Base-by-base conservation (phyloP, 345 rosid genomes). In the Trapa incisa region DNA sequence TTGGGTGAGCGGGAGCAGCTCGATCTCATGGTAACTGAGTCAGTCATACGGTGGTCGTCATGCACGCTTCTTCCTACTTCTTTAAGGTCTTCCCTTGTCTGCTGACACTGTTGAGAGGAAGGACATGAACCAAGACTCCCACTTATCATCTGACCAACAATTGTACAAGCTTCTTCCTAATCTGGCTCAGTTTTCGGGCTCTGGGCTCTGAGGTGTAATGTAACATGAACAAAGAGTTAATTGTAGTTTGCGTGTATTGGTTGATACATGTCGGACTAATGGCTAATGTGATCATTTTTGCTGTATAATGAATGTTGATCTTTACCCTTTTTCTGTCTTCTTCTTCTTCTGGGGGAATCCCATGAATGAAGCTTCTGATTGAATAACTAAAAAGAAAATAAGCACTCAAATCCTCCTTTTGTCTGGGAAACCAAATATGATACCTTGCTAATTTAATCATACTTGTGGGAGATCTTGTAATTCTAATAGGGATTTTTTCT, bases 41-140 rank as follows among this genome's bases (percentile, higher is more conserved):
- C 87, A 37, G 85, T 87, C 33, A 83, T 87, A 74, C 84, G 92
- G 1, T 83, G 87, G 92, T 83, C 89, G 33, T 87, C 92, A 10
- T 84, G 89, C 75, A 79, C 86, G 0, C 70, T 81, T 69, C 81
- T 83, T 52, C 81, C 86, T 6, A 80, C 87, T 61, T 77, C 80
- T 61, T 80, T 78, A 47, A 81, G 78, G 72, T 81, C 87, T 17
- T 84, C 87, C 43, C 81, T 87, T 8, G 89, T 87, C 39, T 87
- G 89, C 70, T 84, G 83, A 69, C 29, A 22, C 29, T 22, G 29
- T 22, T 22, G 29, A 22, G 29, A 22, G 29, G 29, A 7, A 10
- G 13, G 6, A 64, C 12, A 14, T 4, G 32, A 8, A 42, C 15
- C 67, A 4, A 14, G 56, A 15, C 29, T 50, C 56, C 48, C 32